Percentiles rank a stretch among this genome's conserved stretches.
Evolutionary conservation across 306 rosid species (phyloP).

Genomic region (Echinosophora koreensis): DNA sequence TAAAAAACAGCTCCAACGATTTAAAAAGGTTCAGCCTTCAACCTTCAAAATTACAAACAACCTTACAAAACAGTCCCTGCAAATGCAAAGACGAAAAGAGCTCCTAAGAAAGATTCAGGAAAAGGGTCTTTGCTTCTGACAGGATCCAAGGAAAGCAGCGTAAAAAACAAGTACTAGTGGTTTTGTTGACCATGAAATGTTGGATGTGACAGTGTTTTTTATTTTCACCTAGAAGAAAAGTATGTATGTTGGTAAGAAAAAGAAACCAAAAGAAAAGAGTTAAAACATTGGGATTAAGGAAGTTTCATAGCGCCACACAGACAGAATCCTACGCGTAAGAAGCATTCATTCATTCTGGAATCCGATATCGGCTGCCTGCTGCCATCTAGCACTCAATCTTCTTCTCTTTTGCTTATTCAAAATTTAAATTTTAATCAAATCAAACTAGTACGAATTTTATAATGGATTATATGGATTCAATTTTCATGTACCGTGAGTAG

Average conservation of each 20-base stretch:
- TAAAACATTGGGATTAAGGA: background rate
- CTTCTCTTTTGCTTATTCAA: background rate
- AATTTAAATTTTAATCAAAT: no score
- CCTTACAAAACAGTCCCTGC: background rate
- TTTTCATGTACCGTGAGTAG: no score
- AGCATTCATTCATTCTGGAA: conserved; percentile 36
- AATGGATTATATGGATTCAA: no score
- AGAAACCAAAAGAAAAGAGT: conserved; percentile 2
- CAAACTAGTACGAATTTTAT: no score
- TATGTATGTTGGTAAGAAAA: conserved; percentile 13
- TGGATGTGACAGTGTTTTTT: conserved; percentile 12
- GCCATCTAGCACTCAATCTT: conserved; percentile 6
- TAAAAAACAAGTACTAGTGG: conserved; percentile 33
- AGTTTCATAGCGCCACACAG: conserved; percentile 46
- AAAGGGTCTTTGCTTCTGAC: conserved; percentile 46
- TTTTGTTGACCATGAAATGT: conserved; percentile 56
- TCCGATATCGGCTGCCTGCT: conserved; percentile 38
- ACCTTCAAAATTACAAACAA: conserved; percentile 42
- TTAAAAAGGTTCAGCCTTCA: conserved; percentile 31
- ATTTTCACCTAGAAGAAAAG: background rate
- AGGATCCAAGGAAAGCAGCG: conserved; percentile 65
- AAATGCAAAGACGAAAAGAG: conserved; percentile 39
- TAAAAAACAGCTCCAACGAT: conserved; percentile 15
- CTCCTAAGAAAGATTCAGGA: conserved; percentile 40
- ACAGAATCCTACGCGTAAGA: conserved; percentile 43